Evolutionary conservation across 139 green algal species (phyloP), one percentile per base, ranked within the genome.

Genomic region (Micractinium sp.): DNA sequence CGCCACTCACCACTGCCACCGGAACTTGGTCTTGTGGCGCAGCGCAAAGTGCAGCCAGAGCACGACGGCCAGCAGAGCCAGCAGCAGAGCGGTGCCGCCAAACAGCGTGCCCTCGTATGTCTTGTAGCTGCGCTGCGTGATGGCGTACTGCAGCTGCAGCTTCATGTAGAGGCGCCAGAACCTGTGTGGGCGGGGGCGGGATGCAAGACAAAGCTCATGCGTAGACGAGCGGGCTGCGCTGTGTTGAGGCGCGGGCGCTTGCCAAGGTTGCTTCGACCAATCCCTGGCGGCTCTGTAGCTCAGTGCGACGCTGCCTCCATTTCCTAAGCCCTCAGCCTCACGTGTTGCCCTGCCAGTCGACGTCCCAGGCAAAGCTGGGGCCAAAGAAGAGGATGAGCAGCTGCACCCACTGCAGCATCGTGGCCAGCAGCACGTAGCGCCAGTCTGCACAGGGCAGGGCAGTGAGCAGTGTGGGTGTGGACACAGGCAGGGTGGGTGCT

Each of bases 131-230:
- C 35, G 60, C 82, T 77, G 25, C 22, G 61, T 76, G 60, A 76
- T 76, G 25, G 63, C 61, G 61, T 86, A 77, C 33, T 76, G 60
- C 33, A 86, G 82, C 82, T 77, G 82, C 60, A 86, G 82, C 82
- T 61, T 61, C 47, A 39, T 61, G 61, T 77, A 86, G 35, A 86
- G 77, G 61, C 82, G 82, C 82, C 82, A 86, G n/a, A 47, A 86
- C 35, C 82, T 86, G 82, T 1, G n/a, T n/a, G n/a, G 60, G 16
- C n/a, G 60, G 56, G n/a, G 56, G 19, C 9, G 0, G 13, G 33
- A 20, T 63, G 35, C 25, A 29, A 33, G n/a, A n/a, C n/a, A n/a
- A n/a, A n/a, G n/a, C n/a, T 35, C 27, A 16, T 56, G 47, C 7
- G 47, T 9, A 56, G 47, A 9, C 47, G 5, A 9, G 47, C 47